Conservation (phyloP, 2,329 filamentous ascomycete genomes). For the Colletotrichum orbiculare region DNA sequence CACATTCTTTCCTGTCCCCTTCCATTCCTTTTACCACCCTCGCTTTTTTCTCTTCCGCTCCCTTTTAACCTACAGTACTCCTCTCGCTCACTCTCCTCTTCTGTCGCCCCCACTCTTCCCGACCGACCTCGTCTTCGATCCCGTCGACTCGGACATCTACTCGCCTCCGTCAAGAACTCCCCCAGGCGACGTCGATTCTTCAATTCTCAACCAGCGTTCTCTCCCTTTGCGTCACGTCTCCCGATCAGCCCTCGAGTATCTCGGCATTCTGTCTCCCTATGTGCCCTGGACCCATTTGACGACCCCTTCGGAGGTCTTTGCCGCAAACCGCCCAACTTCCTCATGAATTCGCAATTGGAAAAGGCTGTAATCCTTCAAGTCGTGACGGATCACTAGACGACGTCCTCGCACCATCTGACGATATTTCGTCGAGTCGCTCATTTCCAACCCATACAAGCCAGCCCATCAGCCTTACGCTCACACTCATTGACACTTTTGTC, state of each 20-base stretch:
- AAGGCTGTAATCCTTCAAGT: constrained; percentile 13
- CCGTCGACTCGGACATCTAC: constrained; percentile 31
- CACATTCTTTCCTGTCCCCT: constrained; percentile 39
- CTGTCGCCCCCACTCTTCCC: constrained; percentile 28
- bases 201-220: constrained; percentile 33
- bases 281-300: constrained; percentile 23
- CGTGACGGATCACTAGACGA: constrained; percentile 31
- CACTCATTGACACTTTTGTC: constrained; percentile 67
- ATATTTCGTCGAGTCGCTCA: constrained; percentile 39
- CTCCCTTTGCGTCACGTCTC: constrained; percentile 4
- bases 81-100: constrained; percentile 34
- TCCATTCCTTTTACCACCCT: constrained; percentile 39
- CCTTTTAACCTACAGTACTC: constrained; percentile 24
- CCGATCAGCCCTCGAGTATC: background rate
- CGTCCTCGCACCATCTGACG: constrained; percentile 29
- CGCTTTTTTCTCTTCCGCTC: constrained; percentile 34
- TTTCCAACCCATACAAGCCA: constrained; percentile 23
- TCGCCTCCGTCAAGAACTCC: constrained; percentile 38
- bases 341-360: constrained; percentile 33
- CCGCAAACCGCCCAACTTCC: constrained; percentile 32
- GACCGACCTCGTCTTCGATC: constrained; percentile 33
- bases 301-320: constrained; percentile 29
- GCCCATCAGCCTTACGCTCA: constrained; percentile 41
- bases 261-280: constrained; percentile 12
- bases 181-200: constrained; percentile 35